A percentile compares a stretch with the other conserved stretches of the same genome.
These are phyloP conservation scores for Trichocladium uniseriatum DNA, from an alignment of 495 filamentous ascomycete genomes.

Conservation along the genomic window DNA sequence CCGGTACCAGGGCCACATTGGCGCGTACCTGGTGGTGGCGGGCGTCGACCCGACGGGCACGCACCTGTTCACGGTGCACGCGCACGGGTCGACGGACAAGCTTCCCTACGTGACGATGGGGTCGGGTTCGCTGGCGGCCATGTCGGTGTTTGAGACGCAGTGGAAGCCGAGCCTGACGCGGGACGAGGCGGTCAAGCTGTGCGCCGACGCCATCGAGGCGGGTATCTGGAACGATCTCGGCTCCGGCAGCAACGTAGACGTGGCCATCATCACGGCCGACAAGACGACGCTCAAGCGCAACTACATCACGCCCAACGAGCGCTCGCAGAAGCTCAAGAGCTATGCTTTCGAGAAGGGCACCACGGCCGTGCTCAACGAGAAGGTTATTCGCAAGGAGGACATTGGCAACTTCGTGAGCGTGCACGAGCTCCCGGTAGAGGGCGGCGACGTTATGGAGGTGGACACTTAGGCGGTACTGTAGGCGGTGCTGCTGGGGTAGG, in stretches of 20 bases:
- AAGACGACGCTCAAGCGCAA: slow-evolving; percentile 89
- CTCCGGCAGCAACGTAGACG: slow-evolving; percentile 93
- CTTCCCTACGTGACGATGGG: slow-evolving; percentile 99
- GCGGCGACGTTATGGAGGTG: slow-evolving; percentile 91
- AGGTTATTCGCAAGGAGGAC: slow-evolving; percentile 82
- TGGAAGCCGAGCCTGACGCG: slow-evolving; percentile 76
- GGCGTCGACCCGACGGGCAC: slow-evolving; percentile 94
- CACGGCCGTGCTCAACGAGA: slow-evolving; percentile 88
- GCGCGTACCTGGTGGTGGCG: slow-evolving; percentile 95
- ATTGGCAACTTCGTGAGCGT: slow-evolving; percentile 93
- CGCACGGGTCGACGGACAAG: slow-evolving; percentile 97
- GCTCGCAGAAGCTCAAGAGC: slow-evolving; percentile 82
- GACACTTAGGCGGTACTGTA: slow-evolving; percentile 48
- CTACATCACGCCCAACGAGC: slow-evolving; percentile 84
- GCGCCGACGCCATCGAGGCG: slow-evolving; percentile 80
- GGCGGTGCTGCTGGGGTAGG: neutral
- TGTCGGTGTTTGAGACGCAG: slow-evolving; percentile 95
- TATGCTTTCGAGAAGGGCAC: slow-evolving; percentile 86
- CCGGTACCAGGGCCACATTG: slow-evolving; percentile 95
- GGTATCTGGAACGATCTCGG: slow-evolving; percentile 99
- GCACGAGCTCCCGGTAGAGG: slow-evolving; percentile 64
- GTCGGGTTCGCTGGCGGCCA: slow-evolving; percentile 87
- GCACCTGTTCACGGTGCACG: slow-evolving; percentile 97
- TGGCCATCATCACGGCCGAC: slow-evolving; percentile 86
- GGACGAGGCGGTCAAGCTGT: slow-evolving; percentile 75